phyloP scores from a whole-genome alignment of 306 rosid species.

The Carpinus fangiana region DNA sequence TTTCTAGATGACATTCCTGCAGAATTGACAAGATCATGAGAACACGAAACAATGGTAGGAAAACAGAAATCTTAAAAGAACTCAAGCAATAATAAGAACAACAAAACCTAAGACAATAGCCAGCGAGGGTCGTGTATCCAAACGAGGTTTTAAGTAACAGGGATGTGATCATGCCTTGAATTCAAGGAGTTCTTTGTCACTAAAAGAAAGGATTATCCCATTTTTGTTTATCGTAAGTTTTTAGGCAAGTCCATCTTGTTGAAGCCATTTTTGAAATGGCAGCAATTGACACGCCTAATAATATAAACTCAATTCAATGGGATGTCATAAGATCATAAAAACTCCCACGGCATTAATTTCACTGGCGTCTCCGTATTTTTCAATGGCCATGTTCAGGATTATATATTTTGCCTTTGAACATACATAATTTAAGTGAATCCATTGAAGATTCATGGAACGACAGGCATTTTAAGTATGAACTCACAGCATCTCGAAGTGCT shows the following conservation, averaged over 20 bases:
- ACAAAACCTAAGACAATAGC: not conserved
- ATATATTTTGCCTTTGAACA: not conserved
- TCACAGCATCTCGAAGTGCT: conserved; percentile 17
- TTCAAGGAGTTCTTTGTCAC: too few relatives aligned
- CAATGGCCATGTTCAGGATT: not conserved
- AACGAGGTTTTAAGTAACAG: too few relatives aligned
- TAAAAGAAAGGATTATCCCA: too few relatives aligned
- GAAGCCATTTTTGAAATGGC: not conserved
- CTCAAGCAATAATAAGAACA: not conserved
- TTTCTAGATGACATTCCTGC: conserved; percentile 69
- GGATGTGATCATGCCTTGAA: too few relatives aligned
- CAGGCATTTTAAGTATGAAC: not conserved
- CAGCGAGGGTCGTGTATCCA: too few relatives aligned
- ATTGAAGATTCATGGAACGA: not conserved
- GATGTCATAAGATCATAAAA: not conserved
- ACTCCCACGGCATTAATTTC: not conserved
- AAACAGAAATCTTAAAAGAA: not conserved
- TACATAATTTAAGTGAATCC: not conserved
- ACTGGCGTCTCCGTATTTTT: not conserved
- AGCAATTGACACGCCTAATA: not conserved
- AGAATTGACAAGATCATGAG: conserved; percentile 18
- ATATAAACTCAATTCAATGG: not conserved
- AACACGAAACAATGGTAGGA: not conserved
- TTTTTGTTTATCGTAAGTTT: not conserved
- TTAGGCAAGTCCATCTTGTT: not conserved